These are phyloP conservation scores for Canariomyces notabilis DNA, from an alignment of 2,329 filamentous ascomycete genomes.

Conservation along the genomic window DNA sequence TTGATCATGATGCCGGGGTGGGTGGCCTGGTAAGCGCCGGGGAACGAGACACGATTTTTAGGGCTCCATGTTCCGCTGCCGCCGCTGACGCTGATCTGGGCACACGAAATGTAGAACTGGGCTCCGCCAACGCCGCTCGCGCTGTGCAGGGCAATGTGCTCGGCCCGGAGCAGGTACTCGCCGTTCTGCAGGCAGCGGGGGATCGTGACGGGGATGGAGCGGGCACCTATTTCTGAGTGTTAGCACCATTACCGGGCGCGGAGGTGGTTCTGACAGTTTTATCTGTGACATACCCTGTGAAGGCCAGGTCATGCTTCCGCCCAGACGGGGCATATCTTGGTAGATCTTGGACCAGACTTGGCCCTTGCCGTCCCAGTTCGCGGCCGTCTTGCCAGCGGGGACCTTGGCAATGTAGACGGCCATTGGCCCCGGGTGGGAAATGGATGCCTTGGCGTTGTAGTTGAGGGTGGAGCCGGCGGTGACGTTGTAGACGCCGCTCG, in stretches of 20 bases:
- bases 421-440: conserved; percentile 40
- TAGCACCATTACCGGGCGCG: background rate
- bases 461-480: conserved; percentile 40
- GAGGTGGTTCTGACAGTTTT: background rate
- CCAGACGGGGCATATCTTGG: conserved; percentile 36
- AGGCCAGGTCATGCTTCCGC: conserved; percentile 37
- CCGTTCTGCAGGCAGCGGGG: conserved; percentile 42
- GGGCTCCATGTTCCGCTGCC: conserved; percentile 36
- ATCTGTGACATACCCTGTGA: conserved; percentile 28
- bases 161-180: conserved; percentile 45
- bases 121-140: conserved; percentile 38
- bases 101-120: conserved; percentile 43
- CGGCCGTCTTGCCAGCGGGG: conserved; percentile 33
- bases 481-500: conserved; percentile 37
- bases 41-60: conserved; percentile 36
- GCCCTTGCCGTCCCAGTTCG: conserved; percentile 35
- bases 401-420: conserved; percentile 39
- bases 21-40: conserved; percentile 36
- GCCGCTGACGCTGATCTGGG: conserved; percentile 38
- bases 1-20: conserved; percentile 41
- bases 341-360: conserved; percentile 42
- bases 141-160: conserved; percentile 45
- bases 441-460: conserved; percentile 39
- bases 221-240: conserved; percentile 23
- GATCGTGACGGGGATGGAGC: conserved; percentile 36